Percentiles rank a stretch among this genome's conserved stretches.
phyloP scores from a whole-genome alignment of 169 alveolate genomes.

The Cystoisospora suis region DNA sequence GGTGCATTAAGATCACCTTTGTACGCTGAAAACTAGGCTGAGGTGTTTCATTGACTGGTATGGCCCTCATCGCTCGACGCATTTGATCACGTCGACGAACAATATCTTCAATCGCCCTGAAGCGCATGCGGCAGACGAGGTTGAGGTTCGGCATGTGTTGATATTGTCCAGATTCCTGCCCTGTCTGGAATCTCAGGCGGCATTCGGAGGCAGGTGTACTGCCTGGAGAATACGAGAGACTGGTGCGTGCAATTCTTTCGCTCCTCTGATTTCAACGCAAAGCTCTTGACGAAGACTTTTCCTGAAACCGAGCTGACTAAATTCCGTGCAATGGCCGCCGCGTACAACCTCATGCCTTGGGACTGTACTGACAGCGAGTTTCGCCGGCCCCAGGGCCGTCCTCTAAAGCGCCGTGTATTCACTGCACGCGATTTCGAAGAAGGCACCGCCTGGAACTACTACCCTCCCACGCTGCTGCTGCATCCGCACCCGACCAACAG shows the following conservation, averaged over 20 bases:
- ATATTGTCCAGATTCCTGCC: background rate
- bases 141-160: background rate
- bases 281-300: background rate
- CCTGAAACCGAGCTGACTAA: background rate
- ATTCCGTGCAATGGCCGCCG: slow-evolving; percentile 3
- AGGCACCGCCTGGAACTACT: slow-evolving; percentile 7
- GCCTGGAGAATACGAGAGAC: background rate
- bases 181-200: background rate
- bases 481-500: background rate
- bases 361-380: background rate
- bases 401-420: slow-evolving; percentile 12
- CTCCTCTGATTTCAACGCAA: background rate
- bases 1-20: too few relatives aligned
- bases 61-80: background rate
- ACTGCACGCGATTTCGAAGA: slow-evolving; percentile 24
- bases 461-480: background rate
- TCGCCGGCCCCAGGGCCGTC: slow-evolving; percentile 17
- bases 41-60: background rate
- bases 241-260: slow-evolving; percentile 26
- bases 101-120: background rate
- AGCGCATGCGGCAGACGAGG: background rate
- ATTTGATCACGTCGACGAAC: too few relatives aligned
- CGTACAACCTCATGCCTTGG: slow-evolving; percentile 29
- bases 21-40: background rate
- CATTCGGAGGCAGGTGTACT: slow-evolving; percentile 23